phyloP scores from a whole-genome alignment of 768 basidiomycete genomes.

The Clitopilus hobsonii region DNA sequence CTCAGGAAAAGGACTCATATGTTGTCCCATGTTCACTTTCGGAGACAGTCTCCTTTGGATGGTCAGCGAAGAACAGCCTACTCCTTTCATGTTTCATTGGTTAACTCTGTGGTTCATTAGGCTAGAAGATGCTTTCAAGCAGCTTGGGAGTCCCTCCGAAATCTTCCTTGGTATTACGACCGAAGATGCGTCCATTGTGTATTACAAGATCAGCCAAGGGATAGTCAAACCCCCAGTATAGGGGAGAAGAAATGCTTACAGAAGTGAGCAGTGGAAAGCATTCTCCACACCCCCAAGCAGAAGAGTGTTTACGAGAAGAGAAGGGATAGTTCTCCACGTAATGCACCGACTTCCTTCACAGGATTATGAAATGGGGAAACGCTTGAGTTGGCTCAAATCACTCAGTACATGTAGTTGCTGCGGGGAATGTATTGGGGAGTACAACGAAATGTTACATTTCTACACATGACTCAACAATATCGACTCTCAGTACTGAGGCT shows the following conservation, averaged over 20 bases:
- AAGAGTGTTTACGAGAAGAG: no score
- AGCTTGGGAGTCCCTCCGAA: constrained; percentile 39
- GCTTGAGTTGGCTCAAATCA: no score
- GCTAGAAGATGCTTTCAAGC: constrained; percentile 53
- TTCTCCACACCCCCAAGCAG: no score
- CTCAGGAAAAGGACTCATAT: constrained; percentile 38
- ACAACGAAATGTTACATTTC: no score
- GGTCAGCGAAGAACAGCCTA: constrained; percentile 31
- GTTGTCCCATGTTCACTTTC: constrained; percentile 68
- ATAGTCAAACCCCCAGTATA: constrained; percentile 70
- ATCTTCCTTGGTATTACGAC: constrained; percentile 70
- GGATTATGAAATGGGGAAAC: no score
- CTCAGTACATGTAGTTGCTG: no score
- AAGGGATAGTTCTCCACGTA: no score
- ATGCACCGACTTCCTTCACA: no score
- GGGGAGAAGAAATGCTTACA: no score
- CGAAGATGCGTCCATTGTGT: constrained; percentile 79
- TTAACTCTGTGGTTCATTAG: constrained; percentile 24
- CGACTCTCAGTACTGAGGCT: constrained; percentile 26
- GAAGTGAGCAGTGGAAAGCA: no score
- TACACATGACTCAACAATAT: constrained; percentile 3
- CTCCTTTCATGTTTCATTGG: constrained; percentile 10
- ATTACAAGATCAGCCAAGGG: constrained; percentile 76
- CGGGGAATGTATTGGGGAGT: no score
- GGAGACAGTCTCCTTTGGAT: constrained; percentile 59